Evolutionary conservation across 768 basidiomycete genomes (phyloP), one percentile per base, ranked within the genome.

Genomic region (Leccinum variicolor): DNA sequence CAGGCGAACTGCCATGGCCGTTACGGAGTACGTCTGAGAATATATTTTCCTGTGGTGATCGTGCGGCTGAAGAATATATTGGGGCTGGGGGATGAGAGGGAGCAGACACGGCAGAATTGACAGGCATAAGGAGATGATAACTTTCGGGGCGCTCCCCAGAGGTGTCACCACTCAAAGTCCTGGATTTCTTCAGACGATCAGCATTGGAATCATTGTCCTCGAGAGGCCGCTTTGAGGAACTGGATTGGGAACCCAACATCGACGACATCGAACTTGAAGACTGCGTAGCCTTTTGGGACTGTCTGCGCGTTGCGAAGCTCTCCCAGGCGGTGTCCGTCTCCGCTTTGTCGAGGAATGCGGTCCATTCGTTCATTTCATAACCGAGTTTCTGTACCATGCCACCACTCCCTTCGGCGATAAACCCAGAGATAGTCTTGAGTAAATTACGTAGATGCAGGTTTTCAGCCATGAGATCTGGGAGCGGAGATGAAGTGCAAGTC

Each of bases 311-410:
- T 60, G 92, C 87, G 66, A 88, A 94, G 52, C 92, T 87, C 68
- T 96, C 94, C 81, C 89, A 93, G 34, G 93, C 94, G 2, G 92
- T 94, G 67, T 96, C 94, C 0, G 93, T 94, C 75, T 97, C 94
- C 1, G 89, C 84, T 64, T 85, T 86, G 73, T 90, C 92, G 61
- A 96, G 76, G 62, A 87, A 90, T 50, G 82, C 84, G 61, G 89
- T 86, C 69, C 95, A 94, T 66, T 91, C 89, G 47, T 81, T 76
- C 66, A 83, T 66, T 29, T 87, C 82, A 84, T 90, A 94, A 23
- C 92, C 92, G 11, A 93, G 79, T 67, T 89, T 89, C 23, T 85
- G 82, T 39, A 93, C 72, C 50, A 90, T 72, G 9, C 91, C 90
- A 6, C 89, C 91, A 17, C 85, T 79, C 54, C 94, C 94, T 47